These are phyloP conservation scores for Neophaeococcomyces mojaviensis DNA, from an alignment of 2,329 filamentous ascomycete genomes.

Conservation along the genomic window DNA sequence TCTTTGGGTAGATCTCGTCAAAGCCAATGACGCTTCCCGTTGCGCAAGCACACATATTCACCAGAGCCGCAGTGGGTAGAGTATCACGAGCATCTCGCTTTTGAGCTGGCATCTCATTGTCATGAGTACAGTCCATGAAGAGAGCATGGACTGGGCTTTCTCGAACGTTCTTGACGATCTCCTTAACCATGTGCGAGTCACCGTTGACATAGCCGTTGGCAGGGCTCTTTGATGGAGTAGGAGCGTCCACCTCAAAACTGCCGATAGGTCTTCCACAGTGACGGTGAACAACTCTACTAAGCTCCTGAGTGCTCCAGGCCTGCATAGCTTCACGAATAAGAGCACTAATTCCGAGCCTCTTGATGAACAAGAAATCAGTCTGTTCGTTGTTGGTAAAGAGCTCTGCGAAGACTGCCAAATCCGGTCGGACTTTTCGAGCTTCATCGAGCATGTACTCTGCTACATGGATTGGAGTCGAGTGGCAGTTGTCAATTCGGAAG, in stretches of 20 bases:
- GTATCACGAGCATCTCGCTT: slow-evolving; percentile 93
- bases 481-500: slow-evolving; percentile 95
- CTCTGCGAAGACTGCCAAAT: slow-evolving; percentile 88
- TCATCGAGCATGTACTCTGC: slow-evolving; percentile 92
- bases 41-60: slow-evolving; percentile 91
- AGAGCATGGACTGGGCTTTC: slow-evolving; percentile 84
- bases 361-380: slow-evolving; percentile 93
- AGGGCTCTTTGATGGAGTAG: slow-evolving; percentile 27
- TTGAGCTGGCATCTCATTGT: slow-evolving; percentile 93
- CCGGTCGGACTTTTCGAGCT: slow-evolving; percentile 77
- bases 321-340: slow-evolving; percentile 98
- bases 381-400: slow-evolving; percentile 93
- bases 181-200: slow-evolving; percentile 29
- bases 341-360: slow-evolving; percentile 80
- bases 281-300: slow-evolving; percentile 85
- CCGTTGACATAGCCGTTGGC: slow-evolving; percentile 27
- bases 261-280: slow-evolving; percentile 92
- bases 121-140: slow-evolving; percentile 99
- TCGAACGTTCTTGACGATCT: slow-evolving; percentile 73
- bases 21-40: slow-evolving; percentile 97
- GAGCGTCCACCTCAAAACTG: slow-evolving; percentile 80
- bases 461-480: slow-evolving; percentile 89
- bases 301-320: slow-evolving; percentile 87
- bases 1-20: slow-evolving; percentile 87
- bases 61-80: slow-evolving; percentile 83